phyloP scores from a whole-genome alignment of 305 asterid genomes.

The Fraxinus sp. region DNA sequence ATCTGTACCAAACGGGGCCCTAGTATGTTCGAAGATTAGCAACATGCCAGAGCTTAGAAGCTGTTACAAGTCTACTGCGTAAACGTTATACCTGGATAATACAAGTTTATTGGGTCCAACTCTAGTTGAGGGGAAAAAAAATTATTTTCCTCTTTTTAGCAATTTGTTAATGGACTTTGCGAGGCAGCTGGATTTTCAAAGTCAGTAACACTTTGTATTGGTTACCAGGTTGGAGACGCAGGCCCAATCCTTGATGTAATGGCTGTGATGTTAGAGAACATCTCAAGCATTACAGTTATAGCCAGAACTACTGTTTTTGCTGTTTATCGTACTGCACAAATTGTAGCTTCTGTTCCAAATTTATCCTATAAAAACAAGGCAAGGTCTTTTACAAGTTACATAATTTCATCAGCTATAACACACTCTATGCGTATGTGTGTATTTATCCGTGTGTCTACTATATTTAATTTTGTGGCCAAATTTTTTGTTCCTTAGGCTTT shows the following conservation, averaged over 20 bases:
- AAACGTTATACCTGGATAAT: not conserved
- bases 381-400: conserved; percentile 22
- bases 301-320: conserved; percentile 70
- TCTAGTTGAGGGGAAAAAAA: not conserved
- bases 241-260: conserved; percentile 76
- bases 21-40: not conserved
- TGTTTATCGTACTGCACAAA: conserved; percentile 72
- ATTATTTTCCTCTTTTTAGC: not conserved
- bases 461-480: conserved; percentile 1
- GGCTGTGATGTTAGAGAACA: conserved; percentile 81
- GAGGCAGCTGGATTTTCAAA: not conserved
- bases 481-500: conserved; percentile 59
- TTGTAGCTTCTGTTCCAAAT: conserved; percentile 64
- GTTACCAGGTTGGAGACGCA: conserved; percentile 78
- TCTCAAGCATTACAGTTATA: conserved; percentile 61
- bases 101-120: not conserved
- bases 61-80: not conserved
- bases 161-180: not conserved
- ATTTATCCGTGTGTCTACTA: not conserved
- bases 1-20: too few relatives aligned
- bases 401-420: not conserved
- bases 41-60: conserved; percentile 1
- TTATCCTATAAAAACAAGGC: conserved; percentile 67
- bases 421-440: conserved; percentile 15
- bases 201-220: conserved; percentile 21